These are phyloP conservation scores for Apiospora pterosperma DNA, from an alignment of 2,329 filamentous ascomycete genomes.

Conservation along the genomic window DNA sequence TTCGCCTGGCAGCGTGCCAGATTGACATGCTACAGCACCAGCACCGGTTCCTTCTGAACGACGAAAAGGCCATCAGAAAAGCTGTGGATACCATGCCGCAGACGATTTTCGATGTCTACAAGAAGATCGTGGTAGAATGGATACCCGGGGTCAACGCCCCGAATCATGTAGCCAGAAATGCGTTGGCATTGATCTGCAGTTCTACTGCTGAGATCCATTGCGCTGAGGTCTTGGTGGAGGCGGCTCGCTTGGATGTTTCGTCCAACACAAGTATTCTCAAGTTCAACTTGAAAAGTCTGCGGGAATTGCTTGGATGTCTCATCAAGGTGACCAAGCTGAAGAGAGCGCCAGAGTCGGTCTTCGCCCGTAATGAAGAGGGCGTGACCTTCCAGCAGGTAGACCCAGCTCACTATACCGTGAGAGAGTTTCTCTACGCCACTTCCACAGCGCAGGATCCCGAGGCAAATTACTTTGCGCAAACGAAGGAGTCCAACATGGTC, in stretches of 20 bases:
- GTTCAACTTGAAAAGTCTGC: conserved; percentile 14
- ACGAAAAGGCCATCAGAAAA: conserved; percentile 7
- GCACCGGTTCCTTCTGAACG: conserved; percentile 10
- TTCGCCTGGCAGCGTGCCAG: conserved; percentile 23
- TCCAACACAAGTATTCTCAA: conserved; percentile 11
- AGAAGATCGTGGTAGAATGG: background rate
- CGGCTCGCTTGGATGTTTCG: conserved; percentile 20
- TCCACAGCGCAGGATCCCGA: conserved; percentile 5
- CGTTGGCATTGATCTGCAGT: conserved; percentile 24
- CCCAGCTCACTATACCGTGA: conserved; percentile 22
- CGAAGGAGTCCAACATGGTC: conserved; percentile 7
- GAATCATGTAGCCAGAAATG: conserved; percentile 18
- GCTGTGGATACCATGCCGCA: conserved; percentile 2
- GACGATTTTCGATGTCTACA: background rate
- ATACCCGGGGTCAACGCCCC: background rate
- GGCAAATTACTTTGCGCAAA: conserved; percentile 19
- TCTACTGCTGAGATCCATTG: conserved; percentile 18
- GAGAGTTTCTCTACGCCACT: conserved; percentile 19
- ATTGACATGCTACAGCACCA: conserved; percentile 16
- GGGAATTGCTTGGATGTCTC: conserved; percentile 19
- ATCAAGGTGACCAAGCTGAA: conserved; percentile 16
- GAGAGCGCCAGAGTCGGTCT: conserved; percentile 2
- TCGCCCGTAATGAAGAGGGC: background rate
- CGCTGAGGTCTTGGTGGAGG: conserved; percentile 21
- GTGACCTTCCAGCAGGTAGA: conserved; percentile 9